Conservation (phyloP, 2,329 filamentous ascomycete species). For the Cladosporium cucumerinum region DNA sequence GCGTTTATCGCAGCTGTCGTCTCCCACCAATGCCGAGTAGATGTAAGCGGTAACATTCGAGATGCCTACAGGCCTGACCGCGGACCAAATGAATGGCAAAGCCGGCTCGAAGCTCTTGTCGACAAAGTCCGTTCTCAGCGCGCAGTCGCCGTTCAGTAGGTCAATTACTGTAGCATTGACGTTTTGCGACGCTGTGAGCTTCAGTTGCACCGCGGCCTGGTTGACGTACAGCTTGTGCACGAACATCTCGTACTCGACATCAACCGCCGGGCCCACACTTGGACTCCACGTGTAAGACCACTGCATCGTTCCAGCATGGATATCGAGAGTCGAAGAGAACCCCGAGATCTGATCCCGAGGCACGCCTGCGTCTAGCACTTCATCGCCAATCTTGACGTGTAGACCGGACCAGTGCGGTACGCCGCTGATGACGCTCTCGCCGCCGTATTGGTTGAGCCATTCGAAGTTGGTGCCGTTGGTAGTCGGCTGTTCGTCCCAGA, state of each 20-base stretch:
- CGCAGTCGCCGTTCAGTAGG: slow-evolving; percentile 64
- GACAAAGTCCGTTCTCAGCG: slow-evolving; percentile 60
- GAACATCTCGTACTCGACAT: slow-evolving; percentile 64
- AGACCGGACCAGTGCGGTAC: slow-evolving; percentile 67
- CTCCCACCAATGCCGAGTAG: slow-evolving; percentile 49
- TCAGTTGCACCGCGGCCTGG: slow-evolving; percentile 58
- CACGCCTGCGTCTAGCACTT: slow-evolving; percentile 59
- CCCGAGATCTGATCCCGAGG: slow-evolving; percentile 56
- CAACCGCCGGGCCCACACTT: slow-evolving; percentile 46
- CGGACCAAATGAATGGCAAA: slow-evolving; percentile 57
- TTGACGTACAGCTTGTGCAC: slow-evolving; percentile 62
- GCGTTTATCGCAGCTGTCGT: slow-evolving; percentile 36
- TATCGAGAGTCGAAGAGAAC: slow-evolving; percentile 60
- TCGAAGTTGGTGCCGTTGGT: slow-evolving; percentile 62
- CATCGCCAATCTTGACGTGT: slow-evolving; percentile 53
- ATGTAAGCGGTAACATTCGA: slow-evolving; percentile 61
- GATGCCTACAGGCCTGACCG: slow-evolving; percentile 62
- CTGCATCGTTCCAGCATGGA: slow-evolving; percentile 59
- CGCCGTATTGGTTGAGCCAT: slow-evolving; percentile 67
- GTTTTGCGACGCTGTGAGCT: slow-evolving; percentile 54
- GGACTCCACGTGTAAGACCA: slow-evolving; percentile 69
- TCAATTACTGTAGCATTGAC: slow-evolving; percentile 60
- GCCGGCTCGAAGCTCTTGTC: slow-evolving; percentile 54
- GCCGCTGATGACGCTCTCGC: slow-evolving; percentile 67
- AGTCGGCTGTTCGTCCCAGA: slow-evolving; percentile 59